Evolutionary conservation across 345 rosid genomes (phyloP).

Genomic region (Melaleuca alternifolia): DNA sequence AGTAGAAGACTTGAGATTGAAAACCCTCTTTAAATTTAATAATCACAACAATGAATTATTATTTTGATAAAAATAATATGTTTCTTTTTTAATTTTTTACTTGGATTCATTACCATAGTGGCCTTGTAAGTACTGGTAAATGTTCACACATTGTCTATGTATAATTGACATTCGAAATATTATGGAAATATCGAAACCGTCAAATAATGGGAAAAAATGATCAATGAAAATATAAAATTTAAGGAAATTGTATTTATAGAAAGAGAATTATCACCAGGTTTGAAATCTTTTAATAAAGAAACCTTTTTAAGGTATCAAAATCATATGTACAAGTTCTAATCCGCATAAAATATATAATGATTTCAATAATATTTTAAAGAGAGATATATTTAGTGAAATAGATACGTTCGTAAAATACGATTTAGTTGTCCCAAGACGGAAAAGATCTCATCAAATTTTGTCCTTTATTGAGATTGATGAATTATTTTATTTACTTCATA

Average conservation of each 20-base stretch:
- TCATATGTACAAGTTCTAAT: too few species aligned
- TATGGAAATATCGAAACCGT: background rate
- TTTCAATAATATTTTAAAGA: too few species aligned
- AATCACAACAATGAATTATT: background rate
- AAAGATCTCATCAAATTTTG: too few species aligned
- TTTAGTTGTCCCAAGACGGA: too few species aligned
- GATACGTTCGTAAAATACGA: too few species aligned
- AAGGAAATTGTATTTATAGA: background rate
- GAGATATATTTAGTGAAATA: too few species aligned
- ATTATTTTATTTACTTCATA: background rate
- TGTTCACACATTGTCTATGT: background rate
- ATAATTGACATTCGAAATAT: background rate
- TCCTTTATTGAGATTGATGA: too few species aligned
- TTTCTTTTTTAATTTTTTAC: background rate
- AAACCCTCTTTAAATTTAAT: background rate
- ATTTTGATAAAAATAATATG: background rate
- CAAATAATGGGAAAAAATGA: background rate
- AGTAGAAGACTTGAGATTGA: background rate
- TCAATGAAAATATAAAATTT: background rate
- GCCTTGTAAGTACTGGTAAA: background rate
- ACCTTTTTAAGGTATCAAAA: too few species aligned
- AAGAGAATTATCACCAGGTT: rapidly evolving
- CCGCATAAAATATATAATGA: too few species aligned
- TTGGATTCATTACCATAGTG: background rate
- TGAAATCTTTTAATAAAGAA: background rate